Evolutionary conservation across 2,329 filamentous ascomycete species (phyloP).

Genomic region (Fusarium sp.): DNA sequence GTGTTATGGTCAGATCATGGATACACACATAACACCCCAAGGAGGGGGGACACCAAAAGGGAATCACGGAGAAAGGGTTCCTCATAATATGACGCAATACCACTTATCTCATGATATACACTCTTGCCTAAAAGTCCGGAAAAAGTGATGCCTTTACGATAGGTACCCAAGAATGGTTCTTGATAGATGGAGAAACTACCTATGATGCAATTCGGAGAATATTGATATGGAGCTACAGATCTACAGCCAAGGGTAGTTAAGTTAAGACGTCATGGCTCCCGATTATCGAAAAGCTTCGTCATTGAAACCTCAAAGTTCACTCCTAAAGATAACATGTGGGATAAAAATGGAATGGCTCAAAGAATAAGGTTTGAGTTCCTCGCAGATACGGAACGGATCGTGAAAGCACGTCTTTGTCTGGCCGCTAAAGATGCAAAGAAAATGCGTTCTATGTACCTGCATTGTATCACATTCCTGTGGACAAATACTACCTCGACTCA

Average conservation of each 20-base stretch:
- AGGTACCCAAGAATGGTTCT: not conserved
- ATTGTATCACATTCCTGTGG: not conserved
- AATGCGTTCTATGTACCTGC: not conserved
- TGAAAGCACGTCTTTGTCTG: not conserved
- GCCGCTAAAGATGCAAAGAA: not conserved
- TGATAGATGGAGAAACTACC: not conserved
- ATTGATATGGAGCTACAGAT: constrained; percentile 10
- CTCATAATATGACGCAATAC: constrained; percentile 28
- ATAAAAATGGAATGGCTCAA: not conserved
- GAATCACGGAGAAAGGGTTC: constrained; percentile 5
- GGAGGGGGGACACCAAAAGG: not conserved
- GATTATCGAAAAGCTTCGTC: not conserved
- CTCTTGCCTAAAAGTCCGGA: not conserved
- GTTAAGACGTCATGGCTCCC: constrained; percentile 21
- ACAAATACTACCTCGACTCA: no score
- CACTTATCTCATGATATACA: constrained; percentile 1
- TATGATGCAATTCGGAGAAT: constrained; percentile 28
- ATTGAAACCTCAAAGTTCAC: not conserved
- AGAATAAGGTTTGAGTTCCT: constrained; percentile 1
- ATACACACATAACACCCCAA: not conserved
- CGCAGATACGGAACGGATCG: constrained; percentile 16
- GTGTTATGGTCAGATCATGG: constrained; percentile 4
- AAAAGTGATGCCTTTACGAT: not conserved
- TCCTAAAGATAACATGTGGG: not conserved
- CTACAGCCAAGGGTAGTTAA: constrained; percentile 1